A percentile compares a stretch with the other conserved stretches of the same genome.
Evolutionary conservation across 2,329 filamentous ascomycete species (phyloP).

Genomic region (Immersiporthe knoxdaviesiana): DNA sequence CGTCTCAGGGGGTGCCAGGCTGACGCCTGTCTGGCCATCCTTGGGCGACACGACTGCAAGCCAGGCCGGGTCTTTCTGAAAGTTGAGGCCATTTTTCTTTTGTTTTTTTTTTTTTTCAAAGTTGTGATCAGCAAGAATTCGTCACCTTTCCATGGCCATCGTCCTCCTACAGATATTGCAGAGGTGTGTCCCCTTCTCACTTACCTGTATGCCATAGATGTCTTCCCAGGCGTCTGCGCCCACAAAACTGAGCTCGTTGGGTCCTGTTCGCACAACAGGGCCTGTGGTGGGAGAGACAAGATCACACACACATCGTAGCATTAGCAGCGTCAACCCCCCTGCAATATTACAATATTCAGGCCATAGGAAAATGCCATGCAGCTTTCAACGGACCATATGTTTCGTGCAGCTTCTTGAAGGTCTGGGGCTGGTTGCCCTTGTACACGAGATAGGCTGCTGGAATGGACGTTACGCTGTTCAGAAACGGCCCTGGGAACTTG

Average conservation of each 20-base stretch:
- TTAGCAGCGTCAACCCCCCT: background rate
- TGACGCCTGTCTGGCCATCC: constrained; percentile 20
- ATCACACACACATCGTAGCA: no score
- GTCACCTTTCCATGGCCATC: constrained; percentile 20
- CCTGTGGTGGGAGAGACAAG: constrained; percentile 19
- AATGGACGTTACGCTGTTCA: constrained; percentile 34
- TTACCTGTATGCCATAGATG: constrained; percentile 36
- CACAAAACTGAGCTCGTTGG: constrained; percentile 37
- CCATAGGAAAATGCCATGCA: background rate
- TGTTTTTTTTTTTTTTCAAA: no score
- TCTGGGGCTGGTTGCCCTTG: constrained; percentile 34
- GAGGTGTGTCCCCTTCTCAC: constrained; percentile 3
- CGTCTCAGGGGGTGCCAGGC: constrained; percentile 29
- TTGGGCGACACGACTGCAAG: constrained; percentile 29
- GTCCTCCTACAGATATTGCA: no score
- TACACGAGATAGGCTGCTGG: constrained; percentile 33
- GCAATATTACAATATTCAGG: background rate
- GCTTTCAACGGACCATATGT: constrained; percentile 31
- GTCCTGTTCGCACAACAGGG: constrained; percentile 35
- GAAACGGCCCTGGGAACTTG: constrained; percentile 34
- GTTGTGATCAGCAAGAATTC: background rate
- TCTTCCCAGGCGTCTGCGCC: constrained; percentile 36
- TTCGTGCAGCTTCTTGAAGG: constrained; percentile 35
- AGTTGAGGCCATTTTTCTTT: constrained; percentile 32
- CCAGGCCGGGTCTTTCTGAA: constrained; percentile 37